Evolutionary conservation across 164 flowering plant genomes (phyloP).

Genomic region (Liriodendron chinense): DNA sequence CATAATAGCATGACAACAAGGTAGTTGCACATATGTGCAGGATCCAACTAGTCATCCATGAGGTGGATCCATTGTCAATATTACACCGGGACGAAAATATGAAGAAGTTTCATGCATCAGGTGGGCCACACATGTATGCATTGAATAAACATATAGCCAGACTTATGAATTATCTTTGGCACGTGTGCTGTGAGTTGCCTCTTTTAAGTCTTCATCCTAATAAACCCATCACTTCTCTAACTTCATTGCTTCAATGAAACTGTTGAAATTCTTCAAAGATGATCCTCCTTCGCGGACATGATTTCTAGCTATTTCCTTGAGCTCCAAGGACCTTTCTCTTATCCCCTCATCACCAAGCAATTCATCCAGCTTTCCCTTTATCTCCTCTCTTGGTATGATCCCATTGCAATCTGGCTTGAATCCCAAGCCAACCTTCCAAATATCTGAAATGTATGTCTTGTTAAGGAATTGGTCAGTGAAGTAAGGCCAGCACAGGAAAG

Average conservation of each 20-base stretch:
- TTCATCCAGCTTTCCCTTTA: constrained; percentile 12
- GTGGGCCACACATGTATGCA: too few relatives aligned
- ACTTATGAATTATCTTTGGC: too few relatives aligned
- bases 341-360: constrained; percentile 12
- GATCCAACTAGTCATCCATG: too few relatives aligned
- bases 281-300: constrained; percentile 33
- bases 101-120: too few relatives aligned
- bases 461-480: constrained; percentile 22
- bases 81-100: too few relatives aligned
- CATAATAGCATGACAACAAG: too few relatives aligned
- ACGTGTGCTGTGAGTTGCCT: too few relatives aligned
- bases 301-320: constrained; percentile 24
- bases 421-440: constrained; percentile 24
- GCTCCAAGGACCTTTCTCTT: constrained; percentile 22
- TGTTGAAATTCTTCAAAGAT: constrained; percentile 16
- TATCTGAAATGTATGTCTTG: constrained; percentile 11
- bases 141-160: too few relatives aligned
- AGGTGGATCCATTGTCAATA: too few relatives aligned
- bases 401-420: constrained; percentile 14
- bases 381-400: constrained; percentile 20
- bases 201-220: too few relatives aligned
- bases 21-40: too few relatives aligned
- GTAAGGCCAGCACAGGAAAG: constrained; percentile 27
- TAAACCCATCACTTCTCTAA: too few relatives aligned
- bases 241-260: constrained; percentile 8